Evolutionary conservation across 1,284 basidiomycete genomes (phyloP), one percentile per base, ranked within the genome.

Genomic region (Trichosporon sp.): DNA sequence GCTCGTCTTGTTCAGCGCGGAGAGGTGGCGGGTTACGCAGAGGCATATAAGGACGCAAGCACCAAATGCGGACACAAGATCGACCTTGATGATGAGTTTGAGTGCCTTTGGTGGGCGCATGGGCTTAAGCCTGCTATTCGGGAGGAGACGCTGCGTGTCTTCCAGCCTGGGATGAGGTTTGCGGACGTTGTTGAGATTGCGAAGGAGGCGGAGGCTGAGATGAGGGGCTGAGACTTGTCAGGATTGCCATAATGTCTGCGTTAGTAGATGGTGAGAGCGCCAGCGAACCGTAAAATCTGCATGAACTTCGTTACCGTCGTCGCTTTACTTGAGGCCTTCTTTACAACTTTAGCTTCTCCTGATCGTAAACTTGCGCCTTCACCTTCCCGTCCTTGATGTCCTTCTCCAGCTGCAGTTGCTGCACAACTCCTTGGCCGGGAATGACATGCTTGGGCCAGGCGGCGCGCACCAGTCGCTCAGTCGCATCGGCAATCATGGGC

Each of bases 401-500:
- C 16, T 54, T 54, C 49, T 54, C 49, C 25, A 11, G 7, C 25
- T 54, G 25, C 27, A 54, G 49, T 16, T 16, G 16, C 27, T 16
- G 16, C 25, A 54, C 29, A 14, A 29, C 49, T 1, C 27, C 27
- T 27, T 54, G 27, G 13, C 49, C 49, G 5, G 49, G 49, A n/a
- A 54, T 31, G 25, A 31, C 27, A 21, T 54, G 49, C 25, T 54
- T 54, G 6, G 25, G 25, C 49, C 49, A 54, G 1, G 49, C 31
- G 13, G 27, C 27, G 14, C 49, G 14, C 9, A 54, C 49, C 6
- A 54, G 49, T 7, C 27, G 16, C 49, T 54, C 49, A 6, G 49
- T 54, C 27, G 49, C 61, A 2, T 34, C 56, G 5, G 46, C 40
- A n/a, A 66, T 21, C 32, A 64, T 49, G 10, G 62, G 62, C 62